Base-by-base conservation (phyloP, 305 asterid genomes). In the Caryopteris hybrid region DNA sequence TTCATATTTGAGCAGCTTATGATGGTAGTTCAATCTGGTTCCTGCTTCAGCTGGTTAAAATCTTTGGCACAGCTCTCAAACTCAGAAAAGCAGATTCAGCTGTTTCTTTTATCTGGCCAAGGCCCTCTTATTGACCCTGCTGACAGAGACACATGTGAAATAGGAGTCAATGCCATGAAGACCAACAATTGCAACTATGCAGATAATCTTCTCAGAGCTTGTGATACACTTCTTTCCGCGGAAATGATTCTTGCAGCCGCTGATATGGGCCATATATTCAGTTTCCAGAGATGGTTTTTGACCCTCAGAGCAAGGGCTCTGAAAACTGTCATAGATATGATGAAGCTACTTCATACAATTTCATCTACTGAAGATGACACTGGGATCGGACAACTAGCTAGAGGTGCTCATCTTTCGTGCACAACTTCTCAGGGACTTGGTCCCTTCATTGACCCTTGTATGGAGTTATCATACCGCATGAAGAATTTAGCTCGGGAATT, bases 261-360 rank as follows among this genome's bases (percentile, higher is more conserved):
- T 76, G 81, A 72, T 54, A 61, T 45, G 39, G 84, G 78, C 46
- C 57, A 62, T 68, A 31, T 41, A 16, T 80, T 82, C 75, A 34
- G 73, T 59, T 94, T 94, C 70, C 97, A 91, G 70, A 81, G 80
- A 78, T 89, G 97, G 97, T 82, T 87, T 78, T 60, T 88, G 78
- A 72, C 74, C 75, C 83, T 87, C 45, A 82, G 97, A 68, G 83
- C 75, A 27, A 86, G 82, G 81, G 65, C 55, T 74, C 65, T 93
- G 71, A 79, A 74, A 75, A 66, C 76, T 66, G 76, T 83, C 31
- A 72, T 60, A 27, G 92, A 83, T 61, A 53, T 81, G 71, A 56
- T 80, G 70, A 77, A 78, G 64, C 76, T 85, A 53, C 69, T 79
- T 64, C 71, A 62, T 71, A 63, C 64, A 64, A 54, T 51, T 79